A percentile compares a stretch with the other conserved stretches of the same genome.
phyloP scores from a whole-genome alignment of 2,329 filamentous ascomycete genomes.

The Alternaria brassicicola region DNA sequence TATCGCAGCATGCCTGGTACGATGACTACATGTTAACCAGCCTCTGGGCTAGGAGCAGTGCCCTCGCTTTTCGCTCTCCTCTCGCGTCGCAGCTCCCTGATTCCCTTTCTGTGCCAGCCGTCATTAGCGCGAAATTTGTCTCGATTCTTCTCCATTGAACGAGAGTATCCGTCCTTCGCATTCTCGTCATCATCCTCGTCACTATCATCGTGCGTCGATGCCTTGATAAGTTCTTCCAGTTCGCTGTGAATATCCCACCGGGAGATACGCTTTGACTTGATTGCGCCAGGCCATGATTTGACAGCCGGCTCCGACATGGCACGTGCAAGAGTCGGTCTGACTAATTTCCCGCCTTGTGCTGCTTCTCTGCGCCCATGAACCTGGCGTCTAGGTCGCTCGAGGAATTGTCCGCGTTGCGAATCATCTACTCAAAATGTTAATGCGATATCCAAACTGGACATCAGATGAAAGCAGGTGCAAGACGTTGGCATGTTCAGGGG shows the following conservation, averaged over 20 bases:
- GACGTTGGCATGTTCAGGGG: neutral
- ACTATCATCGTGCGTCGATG: conserved; percentile 7
- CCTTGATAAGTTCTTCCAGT: conserved; percentile 12
- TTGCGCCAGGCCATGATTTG: conserved; percentile 2
- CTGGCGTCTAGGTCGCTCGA: neutral
- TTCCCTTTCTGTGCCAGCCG: conserved; percentile 4
- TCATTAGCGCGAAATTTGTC: neutral
- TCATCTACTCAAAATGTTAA: conserved; percentile 16
- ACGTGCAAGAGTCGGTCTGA: conserved; percentile 1
- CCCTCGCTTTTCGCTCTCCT: conserved; percentile 6
- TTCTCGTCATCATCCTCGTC: conserved; percentile 4
- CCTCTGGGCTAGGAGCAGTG: neutral
- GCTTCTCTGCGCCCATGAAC: conserved; percentile 10
- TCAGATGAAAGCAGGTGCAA: neutral
- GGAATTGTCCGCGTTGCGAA: neutral
- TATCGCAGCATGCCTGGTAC: neutral
- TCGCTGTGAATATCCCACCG: conserved; percentile 3
- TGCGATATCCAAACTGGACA: neutral
- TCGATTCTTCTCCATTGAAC: neutral
- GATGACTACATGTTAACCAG: neutral
- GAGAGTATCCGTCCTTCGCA: neutral
- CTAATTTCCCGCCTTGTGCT: conserved; percentile 3
- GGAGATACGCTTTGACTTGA: neutral
- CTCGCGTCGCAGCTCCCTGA: neutral
- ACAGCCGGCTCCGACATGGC: neutral